Evolutionary conservation across 176 grass and related monocot genomes (phyloP).

Genomic region (Chrysopogon serrulatus): DNA sequence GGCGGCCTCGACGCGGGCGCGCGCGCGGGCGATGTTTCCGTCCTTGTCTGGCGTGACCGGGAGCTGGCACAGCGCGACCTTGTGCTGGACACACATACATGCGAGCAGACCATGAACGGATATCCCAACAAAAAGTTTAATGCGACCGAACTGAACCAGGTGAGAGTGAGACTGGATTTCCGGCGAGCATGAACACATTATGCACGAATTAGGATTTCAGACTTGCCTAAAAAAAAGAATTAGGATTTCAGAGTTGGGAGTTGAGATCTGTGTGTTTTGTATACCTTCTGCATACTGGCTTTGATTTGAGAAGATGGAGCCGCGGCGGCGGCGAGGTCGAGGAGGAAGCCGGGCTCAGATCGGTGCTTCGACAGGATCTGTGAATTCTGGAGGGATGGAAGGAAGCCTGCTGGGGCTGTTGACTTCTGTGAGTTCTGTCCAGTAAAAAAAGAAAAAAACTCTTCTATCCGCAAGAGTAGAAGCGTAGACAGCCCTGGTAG

Average conservation of each 20-base stretch:
- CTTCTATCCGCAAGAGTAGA: no score
- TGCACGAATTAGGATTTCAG: background rate
- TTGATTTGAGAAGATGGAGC: background rate
- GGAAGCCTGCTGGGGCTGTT: background rate
- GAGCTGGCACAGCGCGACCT: conserved; percentile 62
- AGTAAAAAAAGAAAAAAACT: no score
- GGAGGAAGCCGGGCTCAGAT: background rate
- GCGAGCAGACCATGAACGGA: background rate
- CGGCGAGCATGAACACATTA: background rate
- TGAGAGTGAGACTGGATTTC: no score
- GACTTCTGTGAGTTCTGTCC: background rate
- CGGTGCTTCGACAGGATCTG: background rate
- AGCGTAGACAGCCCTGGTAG: no score
- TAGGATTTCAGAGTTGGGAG: background rate
- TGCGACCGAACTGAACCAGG: background rate
- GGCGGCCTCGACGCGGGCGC: conserved; percentile 30
- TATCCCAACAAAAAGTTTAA: background rate
- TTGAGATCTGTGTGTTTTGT: background rate
- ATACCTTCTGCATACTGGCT: conserved; percentile 3
- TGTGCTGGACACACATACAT: conserved; percentile 34
- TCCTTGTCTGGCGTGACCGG: conserved; percentile 39
- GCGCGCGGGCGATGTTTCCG: conserved; percentile 48
- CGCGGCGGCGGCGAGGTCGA: background rate
- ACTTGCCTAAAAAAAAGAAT: no score
- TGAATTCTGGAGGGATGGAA: background rate